Evolutionary conservation across 2,329 filamentous ascomycete species (phyloP).

Genomic region (Apiospora aurea): DNA sequence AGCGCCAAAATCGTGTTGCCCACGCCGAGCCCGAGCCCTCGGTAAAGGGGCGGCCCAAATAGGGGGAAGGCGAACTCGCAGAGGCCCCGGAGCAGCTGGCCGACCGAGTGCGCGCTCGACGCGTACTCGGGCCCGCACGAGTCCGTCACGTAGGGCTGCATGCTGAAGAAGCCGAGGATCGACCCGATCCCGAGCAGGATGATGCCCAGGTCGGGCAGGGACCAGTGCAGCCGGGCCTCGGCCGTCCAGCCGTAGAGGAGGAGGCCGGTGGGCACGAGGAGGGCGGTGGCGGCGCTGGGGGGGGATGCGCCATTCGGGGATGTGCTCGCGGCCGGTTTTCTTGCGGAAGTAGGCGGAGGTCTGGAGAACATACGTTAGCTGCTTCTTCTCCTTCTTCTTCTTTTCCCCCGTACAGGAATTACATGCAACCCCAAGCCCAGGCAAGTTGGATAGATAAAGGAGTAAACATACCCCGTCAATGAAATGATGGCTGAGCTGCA

Average conservation of each 20-base stretch:
- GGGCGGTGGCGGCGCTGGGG: constrained; percentile 39
- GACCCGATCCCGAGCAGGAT: constrained; percentile 54
- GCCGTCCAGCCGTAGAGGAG: constrained; percentile 58
- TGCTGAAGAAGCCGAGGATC: constrained; percentile 63
- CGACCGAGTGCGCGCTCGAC: constrained; percentile 48
- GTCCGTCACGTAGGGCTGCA: constrained; percentile 66
- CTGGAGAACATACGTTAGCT: constrained; percentile 5
- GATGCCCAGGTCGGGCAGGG: constrained; percentile 65
- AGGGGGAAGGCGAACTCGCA: constrained; percentile 56
- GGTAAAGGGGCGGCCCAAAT: constrained; percentile 53
- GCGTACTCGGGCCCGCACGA: constrained; percentile 43
- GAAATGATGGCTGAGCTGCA: constrained; percentile 38
- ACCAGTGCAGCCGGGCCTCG: constrained; percentile 53
- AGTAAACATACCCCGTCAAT: constrained; percentile 38
- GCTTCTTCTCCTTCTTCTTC: not conserved
- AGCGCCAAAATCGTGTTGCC: constrained; percentile 50
- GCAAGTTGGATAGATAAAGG: not conserved
- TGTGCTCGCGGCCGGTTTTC: constrained; percentile 23
- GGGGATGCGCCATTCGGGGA: constrained; percentile 30
- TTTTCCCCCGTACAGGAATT: not conserved
- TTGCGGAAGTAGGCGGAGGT: constrained; percentile 24
- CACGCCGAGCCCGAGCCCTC: constrained; percentile 50
- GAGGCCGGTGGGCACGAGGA: constrained; percentile 55
- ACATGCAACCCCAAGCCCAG: no score
- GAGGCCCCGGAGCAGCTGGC: constrained; percentile 48